Conservation (phyloP, 768 basidiomycete species). For the Tricholoma sp. region DNA sequence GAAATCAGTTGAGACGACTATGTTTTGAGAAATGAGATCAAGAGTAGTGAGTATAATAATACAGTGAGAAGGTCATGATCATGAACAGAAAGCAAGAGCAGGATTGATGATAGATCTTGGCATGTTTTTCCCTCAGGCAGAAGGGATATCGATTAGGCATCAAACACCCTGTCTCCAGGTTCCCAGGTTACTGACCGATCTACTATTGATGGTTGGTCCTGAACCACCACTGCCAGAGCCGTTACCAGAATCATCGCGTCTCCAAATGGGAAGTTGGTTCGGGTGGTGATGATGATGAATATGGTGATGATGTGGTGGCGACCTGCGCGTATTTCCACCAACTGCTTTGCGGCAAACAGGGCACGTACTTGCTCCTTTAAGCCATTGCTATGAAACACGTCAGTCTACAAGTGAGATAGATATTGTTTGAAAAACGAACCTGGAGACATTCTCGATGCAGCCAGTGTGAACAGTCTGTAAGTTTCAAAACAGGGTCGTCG, state of each 20-base stretch:
- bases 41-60: not conserved
- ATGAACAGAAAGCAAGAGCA: not conserved
- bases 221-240: constrained; percentile 2
- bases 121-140: not conserved
- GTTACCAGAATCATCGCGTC: constrained; percentile 6
- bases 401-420: not conserved
- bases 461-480: constrained; percentile 75
- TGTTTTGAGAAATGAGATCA: no score
- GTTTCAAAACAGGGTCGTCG: constrained; percentile 58
- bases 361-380: constrained; percentile 69
- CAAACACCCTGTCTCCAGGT: not conserved
- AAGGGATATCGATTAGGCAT: not conserved
- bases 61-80: not conserved
- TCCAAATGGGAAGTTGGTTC: constrained; percentile 11
- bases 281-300: constrained; percentile 1
- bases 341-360: constrained; percentile 76
- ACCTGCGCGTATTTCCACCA: not conserved
- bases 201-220: not conserved
- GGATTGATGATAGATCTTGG: no score
- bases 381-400: constrained; percentile 61
- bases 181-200: not conserved
- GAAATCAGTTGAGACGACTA: no score
- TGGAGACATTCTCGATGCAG: constrained; percentile 72
- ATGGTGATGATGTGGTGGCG: not conserved
- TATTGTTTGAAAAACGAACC: constrained; percentile 33